A percentile compares a stretch with the other conserved stretches of the same genome.
Evolutionary conservation across 257 asterid genomes (phyloP).

Genomic region (Solanum raphanifolium): DNA sequence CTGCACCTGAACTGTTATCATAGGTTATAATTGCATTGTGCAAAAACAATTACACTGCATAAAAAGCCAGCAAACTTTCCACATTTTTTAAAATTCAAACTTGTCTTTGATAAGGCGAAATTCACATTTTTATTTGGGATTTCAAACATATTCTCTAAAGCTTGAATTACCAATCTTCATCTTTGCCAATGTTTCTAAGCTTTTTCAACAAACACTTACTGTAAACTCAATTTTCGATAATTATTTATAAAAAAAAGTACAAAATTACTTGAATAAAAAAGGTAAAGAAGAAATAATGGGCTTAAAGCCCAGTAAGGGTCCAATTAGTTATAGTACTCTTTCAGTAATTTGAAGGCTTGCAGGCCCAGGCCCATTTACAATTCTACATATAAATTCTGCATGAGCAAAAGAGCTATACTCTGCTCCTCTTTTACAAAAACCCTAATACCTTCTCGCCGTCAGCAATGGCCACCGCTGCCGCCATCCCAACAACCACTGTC

Average conservation of each 20-base stretch:
- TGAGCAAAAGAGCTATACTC: rapidly evolving
- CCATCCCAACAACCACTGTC: slow-evolving; percentile 57
- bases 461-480: slow-evolving; percentile 60
- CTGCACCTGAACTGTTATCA: no score
- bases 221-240: neutral
- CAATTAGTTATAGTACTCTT: neutral
- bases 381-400: neutral
- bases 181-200: neutral
- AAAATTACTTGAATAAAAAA: no score
- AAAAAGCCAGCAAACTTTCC: neutral
- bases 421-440: neutral
- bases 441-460: neutral
- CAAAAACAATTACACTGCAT: no score
- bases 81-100: no score
- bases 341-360: slow-evolving; percentile 35
- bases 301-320: neutral
- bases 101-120: neutral
- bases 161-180: neutral
- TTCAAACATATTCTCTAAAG: neutral
- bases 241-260: no score
- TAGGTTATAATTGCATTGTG: no score
- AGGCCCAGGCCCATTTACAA: neutral
- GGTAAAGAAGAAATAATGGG: neutral
- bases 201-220: neutral
- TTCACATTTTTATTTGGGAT: neutral